Base-by-base conservation (phyloP, 805 yeast genomes). In the Cyberlindnera galapagoensis region DNA sequence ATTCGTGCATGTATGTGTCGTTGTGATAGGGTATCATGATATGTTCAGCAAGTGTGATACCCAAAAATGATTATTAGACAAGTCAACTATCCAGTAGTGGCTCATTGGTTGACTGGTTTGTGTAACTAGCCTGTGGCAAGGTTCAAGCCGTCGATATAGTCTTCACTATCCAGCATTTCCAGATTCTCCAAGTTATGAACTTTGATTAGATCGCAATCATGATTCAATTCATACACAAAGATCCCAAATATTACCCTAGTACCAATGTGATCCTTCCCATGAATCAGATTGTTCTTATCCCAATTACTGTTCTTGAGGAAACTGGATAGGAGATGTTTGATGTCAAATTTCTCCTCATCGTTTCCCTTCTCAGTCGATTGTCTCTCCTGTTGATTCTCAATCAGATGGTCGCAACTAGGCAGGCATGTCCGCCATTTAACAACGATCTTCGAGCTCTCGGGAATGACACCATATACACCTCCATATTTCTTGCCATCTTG, bases 111-210 rank as follows among this genome's bases (percentile, higher is more conserved):
- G n/a, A 22, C 7, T 11, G 9, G n/a, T n/a, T n/a, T n/a, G n/a
- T n/a, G n/a, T n/a, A n/a, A n/a, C n/a, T n/a, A 34, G 9, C 38
- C 26, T 2, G 38, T 28, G 3, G 42, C 39, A 4, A 35, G 17
- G 21, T 33, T 35, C 3, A 40, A n/a, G 21, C 24, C 26, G 21
- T 39, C 25, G 10, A 38, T 32, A 18, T 37, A 29, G 21, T 40
- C 42, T 26, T 40, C 59, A 31, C 55, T 65, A 44, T 77, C 82
- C 16, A 73, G 54, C 33, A 78, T 62, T 38, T 78, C 79, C 35
- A 81, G 64, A 44, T 76, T 69, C 43, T 81, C 90, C 20, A 81
- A 65, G 3, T 82, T 76, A 48, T 80, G 84, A 5, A 75, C 83
- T 6, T 63, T 28, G 21, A 81, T 71, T 38, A 62, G 51, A 36